Evolutionary conservation across 2,329 filamentous ascomycete species (phyloP), one percentile per base, ranked within the genome.

Genomic region (Hymenoscyphus fraxineus): DNA sequence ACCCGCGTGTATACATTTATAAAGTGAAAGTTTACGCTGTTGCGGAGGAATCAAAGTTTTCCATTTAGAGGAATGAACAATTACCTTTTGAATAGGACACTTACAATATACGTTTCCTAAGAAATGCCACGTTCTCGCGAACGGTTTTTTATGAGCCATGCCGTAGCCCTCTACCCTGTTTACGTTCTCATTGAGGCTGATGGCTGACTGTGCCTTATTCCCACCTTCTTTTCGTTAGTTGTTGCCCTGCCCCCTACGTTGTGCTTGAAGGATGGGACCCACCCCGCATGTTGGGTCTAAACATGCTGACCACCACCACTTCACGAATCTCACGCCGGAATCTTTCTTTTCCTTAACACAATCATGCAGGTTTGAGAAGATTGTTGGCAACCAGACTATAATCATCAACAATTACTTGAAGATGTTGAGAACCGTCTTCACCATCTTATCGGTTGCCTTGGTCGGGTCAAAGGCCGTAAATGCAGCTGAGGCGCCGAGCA

Each of bases 361-460:
- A 56, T 55, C 54, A 68, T 69, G 64, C 62, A 63, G 61, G 61
- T 39, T 58, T 10, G 19, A 58, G 13, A 58, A 12, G 35, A 40
- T 22, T 40, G 19, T 40, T 22, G 38, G 39, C 12, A 19, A 27
- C 19, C 22, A 58, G 56, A 35, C 19, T 40, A 58, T 39, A 22
- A 58, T 41, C 38, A 47, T 59, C 60, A 64, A 57, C 59, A 58
- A 66, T 32, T 60, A 63, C 22, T 62, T 39, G 35, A 64, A 54
- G 60, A 70, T 70, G 68, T 64, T 70, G 51, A 41, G 61, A n/a
- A 65, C 65, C 54, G 41, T 64, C 31, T 39, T 64, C 59, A 61
- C 35, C 22, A 66, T 67, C 47, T 68, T 68, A 31, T 63, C 62
- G 55, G 51, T 64, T 41, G 55, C 59, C 16, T 62, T 72, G 31